Conservation (phyloP, 495 filamentous ascomycete species). For the Penicillium steckii region DNA sequence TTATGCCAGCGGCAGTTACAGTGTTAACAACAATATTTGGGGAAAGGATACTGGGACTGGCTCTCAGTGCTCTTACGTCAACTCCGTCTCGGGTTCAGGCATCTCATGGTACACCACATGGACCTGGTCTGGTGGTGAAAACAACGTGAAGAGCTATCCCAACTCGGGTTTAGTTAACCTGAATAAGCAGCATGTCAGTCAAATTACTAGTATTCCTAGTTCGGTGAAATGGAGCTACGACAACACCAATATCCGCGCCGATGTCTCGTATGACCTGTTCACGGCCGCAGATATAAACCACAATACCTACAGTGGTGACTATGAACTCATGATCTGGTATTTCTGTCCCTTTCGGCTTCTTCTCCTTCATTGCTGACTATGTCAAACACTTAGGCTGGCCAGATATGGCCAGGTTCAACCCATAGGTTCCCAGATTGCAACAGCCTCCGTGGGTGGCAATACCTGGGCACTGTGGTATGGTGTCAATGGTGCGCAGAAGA, state of each 20-base stretch:
- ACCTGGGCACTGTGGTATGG: conserved; percentile 42
- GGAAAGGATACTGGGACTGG: conserved; percentile 34
- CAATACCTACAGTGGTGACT: conserved; percentile 43
- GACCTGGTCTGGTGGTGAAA: conserved; percentile 40
- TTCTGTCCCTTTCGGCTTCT: conserved; percentile 1
- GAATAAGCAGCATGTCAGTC: conserved; percentile 31
- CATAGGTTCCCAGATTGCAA: conserved; percentile 34
- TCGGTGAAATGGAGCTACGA: conserved; percentile 39
- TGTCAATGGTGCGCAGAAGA: conserved; percentile 35
- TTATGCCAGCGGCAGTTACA: conserved; percentile 33
- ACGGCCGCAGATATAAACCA: conserved; percentile 45
- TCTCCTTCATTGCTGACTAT: not conserved
- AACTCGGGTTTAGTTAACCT: conserved; percentile 28
- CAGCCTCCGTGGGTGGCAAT: conserved; percentile 28
- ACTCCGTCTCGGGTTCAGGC: conserved; percentile 27
- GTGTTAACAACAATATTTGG: conserved; percentile 50
- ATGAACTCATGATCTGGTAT: conserved; percentile 52
- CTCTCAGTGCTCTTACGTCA: conserved; percentile 41
- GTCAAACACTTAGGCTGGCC: conserved; percentile 28
- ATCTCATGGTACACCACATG: conserved; percentile 40
- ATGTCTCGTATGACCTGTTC: conserved; percentile 51
- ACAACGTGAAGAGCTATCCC: conserved; percentile 47
- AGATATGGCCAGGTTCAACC: conserved; percentile 35
- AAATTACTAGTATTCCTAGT: conserved; percentile 37
- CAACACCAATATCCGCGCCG: conserved; percentile 35